A percentile compares a stretch with the other conserved stretches of the same genome.
These are phyloP conservation scores for Amoebophrya sp. DNA, from an alignment of 169 alveolate species.

Conservation along the genomic window DNA sequence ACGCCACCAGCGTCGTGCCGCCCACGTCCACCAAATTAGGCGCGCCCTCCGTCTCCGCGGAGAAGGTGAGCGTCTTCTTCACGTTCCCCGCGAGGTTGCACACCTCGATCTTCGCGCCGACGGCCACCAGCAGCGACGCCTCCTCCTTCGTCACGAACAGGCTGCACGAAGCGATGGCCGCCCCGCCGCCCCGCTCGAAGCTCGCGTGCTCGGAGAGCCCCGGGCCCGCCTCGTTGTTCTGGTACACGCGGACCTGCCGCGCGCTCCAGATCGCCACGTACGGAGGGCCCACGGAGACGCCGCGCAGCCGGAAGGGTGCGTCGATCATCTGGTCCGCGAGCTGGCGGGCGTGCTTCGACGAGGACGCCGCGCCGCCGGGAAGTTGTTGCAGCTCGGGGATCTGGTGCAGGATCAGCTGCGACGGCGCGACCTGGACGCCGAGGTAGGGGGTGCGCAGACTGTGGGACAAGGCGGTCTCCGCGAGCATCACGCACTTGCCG, in stretches of 20 bases:
- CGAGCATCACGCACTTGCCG: neutral
- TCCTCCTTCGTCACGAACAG: neutral
- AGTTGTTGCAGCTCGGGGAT: too few relatives aligned
- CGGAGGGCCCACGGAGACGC: neutral
- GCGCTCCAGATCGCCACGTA: neutral
- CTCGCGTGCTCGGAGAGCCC: neutral
- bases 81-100: neutral
- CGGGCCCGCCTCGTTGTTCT: neutral
- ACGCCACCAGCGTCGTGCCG: neutral
- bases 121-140: neutral
- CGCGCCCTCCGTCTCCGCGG: neutral
- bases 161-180: neutral
- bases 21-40: neutral
- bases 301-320: neutral
- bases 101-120: neutral
- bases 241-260: neutral
- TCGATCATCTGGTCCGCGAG: neutral
- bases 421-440: neutral
- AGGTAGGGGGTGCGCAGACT: neutral
- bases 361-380: too few relatives aligned
- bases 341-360: neutral
- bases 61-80: neutral
- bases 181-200: neutral
- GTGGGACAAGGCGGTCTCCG: neutral
- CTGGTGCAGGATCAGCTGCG: neutral